Conservation (phyloP, 257 asterid genomes). For the Prunella vulgaris region DNA sequence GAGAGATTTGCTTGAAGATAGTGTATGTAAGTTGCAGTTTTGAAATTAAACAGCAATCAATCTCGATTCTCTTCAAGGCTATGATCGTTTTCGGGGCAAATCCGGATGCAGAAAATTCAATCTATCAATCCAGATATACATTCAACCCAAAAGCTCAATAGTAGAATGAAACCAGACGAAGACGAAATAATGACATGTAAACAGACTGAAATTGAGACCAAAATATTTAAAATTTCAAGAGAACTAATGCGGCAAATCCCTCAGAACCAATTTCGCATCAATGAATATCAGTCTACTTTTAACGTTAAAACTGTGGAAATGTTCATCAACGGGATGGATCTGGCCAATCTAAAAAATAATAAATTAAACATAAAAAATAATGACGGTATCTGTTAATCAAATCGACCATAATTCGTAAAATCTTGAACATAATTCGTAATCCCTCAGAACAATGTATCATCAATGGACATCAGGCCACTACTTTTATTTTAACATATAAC, state of each 20-base stretch:
- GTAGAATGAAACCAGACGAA: no score
- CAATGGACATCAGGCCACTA: constrained; percentile 45
- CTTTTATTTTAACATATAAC: constrained; percentile 25
- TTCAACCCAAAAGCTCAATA: no score
- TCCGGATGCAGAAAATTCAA: no score
- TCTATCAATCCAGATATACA: no score
- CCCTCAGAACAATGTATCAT: constrained; percentile 40
- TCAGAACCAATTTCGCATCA: constrained; percentile 42
- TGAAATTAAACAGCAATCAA: neutral
- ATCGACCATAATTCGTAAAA: neutral
- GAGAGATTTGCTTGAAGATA: neutral
- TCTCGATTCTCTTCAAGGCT: neutral
- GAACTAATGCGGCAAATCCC: constrained; percentile 26
- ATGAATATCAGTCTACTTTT: constrained; percentile 44
- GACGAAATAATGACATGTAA: neutral
- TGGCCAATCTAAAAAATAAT: neutral
- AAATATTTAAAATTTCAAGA: neutral
- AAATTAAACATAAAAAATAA: neutral
- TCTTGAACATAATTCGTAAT: neutral
- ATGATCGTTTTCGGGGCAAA: no score
- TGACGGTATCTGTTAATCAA: neutral
- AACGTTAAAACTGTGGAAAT: constrained; percentile 25
- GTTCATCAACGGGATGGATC: constrained; percentile 42
- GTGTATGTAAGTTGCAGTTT: neutral
- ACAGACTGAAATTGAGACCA: neutral